Percentiles rank a stretch among this genome's conserved stretches.
Evolutionary conservation across 179 eudicot genomes (phyloP).

Genomic region (Beta lomatogona): DNA sequence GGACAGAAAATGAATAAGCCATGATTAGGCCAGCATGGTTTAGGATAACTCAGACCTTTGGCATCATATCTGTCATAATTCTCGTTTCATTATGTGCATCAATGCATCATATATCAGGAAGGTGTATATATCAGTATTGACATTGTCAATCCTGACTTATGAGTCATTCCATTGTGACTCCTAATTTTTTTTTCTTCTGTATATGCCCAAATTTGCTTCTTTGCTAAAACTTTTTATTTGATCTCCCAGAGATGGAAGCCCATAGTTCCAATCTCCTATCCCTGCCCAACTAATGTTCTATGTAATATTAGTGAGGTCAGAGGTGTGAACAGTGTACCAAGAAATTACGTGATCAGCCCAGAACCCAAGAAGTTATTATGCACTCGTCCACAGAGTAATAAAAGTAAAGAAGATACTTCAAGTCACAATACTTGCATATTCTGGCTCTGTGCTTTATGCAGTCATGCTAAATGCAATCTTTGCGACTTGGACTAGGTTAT

Average conservation of each 20-base stretch:
- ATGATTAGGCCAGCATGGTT: neutral
- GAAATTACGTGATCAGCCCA: neutral
- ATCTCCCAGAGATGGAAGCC: neutral
- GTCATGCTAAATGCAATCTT: neutral
- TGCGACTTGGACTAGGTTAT: neutral
- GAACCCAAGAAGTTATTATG: neutral
- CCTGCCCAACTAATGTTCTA: neutral
- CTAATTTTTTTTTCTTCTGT: neutral
- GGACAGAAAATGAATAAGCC: neutral
- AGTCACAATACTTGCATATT: neutral
- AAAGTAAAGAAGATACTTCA: neutral
- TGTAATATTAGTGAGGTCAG: neutral
- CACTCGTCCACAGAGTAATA: neutral
- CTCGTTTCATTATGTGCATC: neutral
- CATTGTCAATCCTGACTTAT: neutral
- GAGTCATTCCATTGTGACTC: neutral
- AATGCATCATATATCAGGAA: neutral
- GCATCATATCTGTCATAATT: neutral
- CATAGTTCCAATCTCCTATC: neutral
- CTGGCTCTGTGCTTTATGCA: neutral
- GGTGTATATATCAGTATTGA: neutral
- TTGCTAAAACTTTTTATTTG: neutral
- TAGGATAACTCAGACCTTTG: neutral
- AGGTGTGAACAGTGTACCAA: neutral
- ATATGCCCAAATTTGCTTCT: neutral